Conservation (phyloP, 352 stramenopile genomes). For the Phytophthora nicotianae region DNA sequence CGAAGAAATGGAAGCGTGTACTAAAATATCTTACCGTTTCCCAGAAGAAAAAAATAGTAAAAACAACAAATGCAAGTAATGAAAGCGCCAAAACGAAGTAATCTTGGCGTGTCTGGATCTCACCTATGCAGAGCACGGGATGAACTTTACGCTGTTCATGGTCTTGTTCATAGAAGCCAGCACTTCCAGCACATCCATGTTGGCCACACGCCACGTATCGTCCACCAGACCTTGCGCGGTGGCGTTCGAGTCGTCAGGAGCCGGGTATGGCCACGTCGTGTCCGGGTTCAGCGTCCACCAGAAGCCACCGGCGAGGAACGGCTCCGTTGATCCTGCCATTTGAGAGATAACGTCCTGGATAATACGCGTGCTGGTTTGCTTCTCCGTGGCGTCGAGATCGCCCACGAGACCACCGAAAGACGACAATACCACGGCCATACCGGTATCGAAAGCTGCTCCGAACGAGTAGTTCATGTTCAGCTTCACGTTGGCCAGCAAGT, state of each 20-base stretch:
- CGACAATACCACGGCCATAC: slow-evolving; percentile 72
- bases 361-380: slow-evolving; percentile 78
- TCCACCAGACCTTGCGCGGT: slow-evolving; percentile 70
- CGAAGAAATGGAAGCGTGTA: slow-evolving; percentile 32
- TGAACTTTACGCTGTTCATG: slow-evolving; percentile 69
- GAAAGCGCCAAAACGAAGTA: slow-evolving; percentile 22
- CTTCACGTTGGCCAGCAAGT: slow-evolving; percentile 67
- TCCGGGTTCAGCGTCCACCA: slow-evolving; percentile 86
- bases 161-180: slow-evolving; percentile 68
- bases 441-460: slow-evolving; percentile 58
- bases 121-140: slow-evolving; percentile 59
- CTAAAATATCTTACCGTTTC: slow-evolving; percentile 37
- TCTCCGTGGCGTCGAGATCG: slow-evolving; percentile 53
- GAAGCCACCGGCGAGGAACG: slow-evolving; percentile 71
- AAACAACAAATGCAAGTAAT: slow-evolving; percentile 42
- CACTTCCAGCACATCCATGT: slow-evolving; percentile 66
- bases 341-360: slow-evolving; percentile 61
- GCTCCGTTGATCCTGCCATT: slow-evolving; percentile 61
- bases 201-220: slow-evolving; percentile 70
- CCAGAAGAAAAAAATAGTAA: slow-evolving; percentile 25
- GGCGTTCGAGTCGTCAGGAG: slow-evolving; percentile 62
- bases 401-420: slow-evolving; percentile 84
- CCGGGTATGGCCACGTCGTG: slow-evolving; percentile 74
- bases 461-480: slow-evolving; percentile 88
- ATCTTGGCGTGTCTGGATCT: slow-evolving; percentile 23